A percentile compares a stretch with the other conserved stretches of the same genome.
These are phyloP conservation scores for Fragilaria crotonensis DNA, from an alignment of 108 stramenopile species.

Conservation along the genomic window DNA sequence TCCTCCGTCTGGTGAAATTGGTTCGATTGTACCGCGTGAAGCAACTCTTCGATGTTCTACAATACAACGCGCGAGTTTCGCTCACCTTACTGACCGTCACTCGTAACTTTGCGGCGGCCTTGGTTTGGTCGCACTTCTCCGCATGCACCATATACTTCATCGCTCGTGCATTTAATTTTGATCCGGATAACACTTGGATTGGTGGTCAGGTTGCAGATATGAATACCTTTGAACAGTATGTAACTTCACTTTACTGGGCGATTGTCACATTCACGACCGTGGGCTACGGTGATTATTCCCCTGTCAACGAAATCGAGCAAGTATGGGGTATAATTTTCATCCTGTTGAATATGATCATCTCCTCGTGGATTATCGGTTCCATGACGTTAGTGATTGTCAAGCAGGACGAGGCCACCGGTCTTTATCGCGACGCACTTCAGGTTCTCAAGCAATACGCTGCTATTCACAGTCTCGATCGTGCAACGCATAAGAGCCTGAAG, in stretches of 20 bases:
- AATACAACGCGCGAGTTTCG: constrained; percentile 26
- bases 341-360: constrained; percentile 32
- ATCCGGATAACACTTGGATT: constrained; percentile 28
- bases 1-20: constrained; percentile 22
- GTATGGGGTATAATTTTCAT: constrained; percentile 32
- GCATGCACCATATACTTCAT: constrained; percentile 44
- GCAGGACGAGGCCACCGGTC: constrained; percentile 38
- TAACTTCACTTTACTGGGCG: constrained; percentile 40
- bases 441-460: constrained; percentile 11
- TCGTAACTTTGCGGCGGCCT: constrained; percentile 32
- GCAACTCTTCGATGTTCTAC: constrained; percentile 27
- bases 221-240: constrained; percentile 31
- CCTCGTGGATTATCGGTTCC: constrained; percentile 36
- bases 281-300: constrained; percentile 36
- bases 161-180: constrained; percentile 31
- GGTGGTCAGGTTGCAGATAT: constrained; percentile 20
- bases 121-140: constrained; percentile 20
- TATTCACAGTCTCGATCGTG: constrained; percentile 36
- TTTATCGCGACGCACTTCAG: constrained; percentile 37
- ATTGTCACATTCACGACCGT: constrained; percentile 47
- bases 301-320: constrained; percentile 29
- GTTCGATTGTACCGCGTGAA: constrained; percentile 29
- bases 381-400: constrained; percentile 45
- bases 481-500: constrained; percentile 19
- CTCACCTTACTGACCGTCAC: constrained; percentile 30